These are phyloP conservation scores for Centella asiatica DNA, from an alignment of 129 eudicot genomes.

Conservation along the genomic window DNA sequence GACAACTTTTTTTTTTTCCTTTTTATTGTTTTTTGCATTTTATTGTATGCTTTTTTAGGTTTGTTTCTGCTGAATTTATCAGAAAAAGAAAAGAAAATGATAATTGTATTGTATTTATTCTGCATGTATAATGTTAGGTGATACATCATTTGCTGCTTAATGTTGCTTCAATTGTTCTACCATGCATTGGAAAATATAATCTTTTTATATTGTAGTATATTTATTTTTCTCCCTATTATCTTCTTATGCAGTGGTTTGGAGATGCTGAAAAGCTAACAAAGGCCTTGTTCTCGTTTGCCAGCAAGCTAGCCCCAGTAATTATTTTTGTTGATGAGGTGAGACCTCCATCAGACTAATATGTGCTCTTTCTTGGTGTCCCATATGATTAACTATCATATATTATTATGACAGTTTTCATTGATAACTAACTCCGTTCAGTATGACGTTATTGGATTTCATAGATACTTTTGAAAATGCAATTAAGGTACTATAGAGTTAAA, in stretches of 20 bases:
- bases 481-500: too few relatives aligned
- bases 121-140: background rate
- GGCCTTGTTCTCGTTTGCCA: constrained; percentile 94
- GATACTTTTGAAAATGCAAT: too few relatives aligned
- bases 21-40: background rate
- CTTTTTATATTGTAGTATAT: too few relatives aligned
- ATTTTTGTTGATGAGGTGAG: constrained; percentile 97
- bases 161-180: background rate
- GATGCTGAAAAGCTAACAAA: constrained; percentile 97
- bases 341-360: background rate
- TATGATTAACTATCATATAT: background rate
- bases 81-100: background rate
- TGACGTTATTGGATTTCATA: too few relatives aligned
- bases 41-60: background rate
- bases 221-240: constrained; percentile 1
- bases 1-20: too few relatives aligned
- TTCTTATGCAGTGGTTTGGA: constrained; percentile 84
- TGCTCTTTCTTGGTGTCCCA: background rate
- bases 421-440: background rate
- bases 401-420: background rate
- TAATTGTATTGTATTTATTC: background rate
- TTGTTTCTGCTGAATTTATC: background rate
- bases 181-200: background rate
- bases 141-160: background rate
- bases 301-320: constrained; percentile 95